These are phyloP conservation scores for Coemansia sp. DNA, from an alignment of 192 early-diverging fungal species.

Conservation along the genomic window DNA sequence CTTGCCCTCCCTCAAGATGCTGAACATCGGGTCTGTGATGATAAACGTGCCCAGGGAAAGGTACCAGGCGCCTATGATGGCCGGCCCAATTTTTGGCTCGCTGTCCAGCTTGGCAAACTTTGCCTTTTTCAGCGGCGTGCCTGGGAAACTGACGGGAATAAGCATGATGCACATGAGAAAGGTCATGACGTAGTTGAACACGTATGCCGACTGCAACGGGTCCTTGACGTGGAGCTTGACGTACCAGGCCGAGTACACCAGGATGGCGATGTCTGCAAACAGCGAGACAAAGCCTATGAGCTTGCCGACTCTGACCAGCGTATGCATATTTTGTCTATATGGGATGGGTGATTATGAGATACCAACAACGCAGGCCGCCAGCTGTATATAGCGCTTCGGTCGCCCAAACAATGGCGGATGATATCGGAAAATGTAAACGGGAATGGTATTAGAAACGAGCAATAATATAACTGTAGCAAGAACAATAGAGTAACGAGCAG, in stretches of 20 bases:
- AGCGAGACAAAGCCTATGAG: not conserved
- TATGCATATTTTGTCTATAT: not conserved
- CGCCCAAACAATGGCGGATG: too few species aligned
- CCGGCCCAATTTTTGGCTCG: not conserved
- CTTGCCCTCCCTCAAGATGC: not conserved
- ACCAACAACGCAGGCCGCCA: too few species aligned
- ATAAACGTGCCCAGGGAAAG: constrained; percentile 1
- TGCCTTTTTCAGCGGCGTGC: not conserved
- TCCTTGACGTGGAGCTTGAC: not conserved
- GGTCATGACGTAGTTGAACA: not conserved
- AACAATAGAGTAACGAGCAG: too few species aligned
- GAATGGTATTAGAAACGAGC: too few species aligned
- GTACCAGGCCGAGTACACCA: not conserved
- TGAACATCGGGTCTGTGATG: not conserved
- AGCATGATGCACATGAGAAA: not conserved
- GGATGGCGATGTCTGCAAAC: not conserved
- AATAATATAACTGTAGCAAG: too few species aligned
- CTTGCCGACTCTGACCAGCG: not conserved
- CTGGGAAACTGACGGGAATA: not conserved
- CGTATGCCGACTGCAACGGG: not conserved
- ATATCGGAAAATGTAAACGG: too few species aligned
- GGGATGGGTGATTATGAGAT: too few species aligned
- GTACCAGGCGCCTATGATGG: not conserved
- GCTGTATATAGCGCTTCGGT: too few species aligned
- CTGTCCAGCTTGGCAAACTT: not conserved